Percentiles rank a stretch among this genome's conserved stretches.
phyloP scores from a whole-genome alignment of 371 early-diverging fungal species.

The Chytridium lagenaria region DNA sequence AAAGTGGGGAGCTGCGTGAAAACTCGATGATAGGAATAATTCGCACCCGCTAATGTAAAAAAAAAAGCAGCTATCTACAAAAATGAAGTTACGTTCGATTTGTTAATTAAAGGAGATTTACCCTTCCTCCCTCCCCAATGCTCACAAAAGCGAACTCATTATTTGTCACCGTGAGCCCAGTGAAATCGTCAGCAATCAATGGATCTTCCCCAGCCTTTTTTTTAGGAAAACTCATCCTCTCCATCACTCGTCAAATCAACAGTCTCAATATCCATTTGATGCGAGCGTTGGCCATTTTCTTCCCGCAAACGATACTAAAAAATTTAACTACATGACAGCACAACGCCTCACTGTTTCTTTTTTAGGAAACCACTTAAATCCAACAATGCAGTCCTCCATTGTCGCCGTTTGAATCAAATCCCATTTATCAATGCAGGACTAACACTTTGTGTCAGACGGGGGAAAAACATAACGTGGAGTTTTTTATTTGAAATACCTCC shows the following conservation, averaged over 20 bases:
- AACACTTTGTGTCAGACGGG: not conserved
- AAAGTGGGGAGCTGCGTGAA: conserved; percentile 1
- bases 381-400: conserved; percentile 4
- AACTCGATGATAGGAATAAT: not conserved
- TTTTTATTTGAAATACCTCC: not conserved
- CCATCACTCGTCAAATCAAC: conserved; percentile 16
- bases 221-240: conserved; percentile 1
- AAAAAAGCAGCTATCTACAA: conserved; percentile 13
- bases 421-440: conserved; percentile 13
- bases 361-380: conserved; percentile 6
- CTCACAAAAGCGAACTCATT: not conserved
- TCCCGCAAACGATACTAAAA: too few relatives aligned
- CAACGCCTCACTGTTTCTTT: too few relatives aligned
- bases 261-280: conserved; percentile 1
- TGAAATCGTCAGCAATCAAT: not conserved
- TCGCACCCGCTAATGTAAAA: not conserved
- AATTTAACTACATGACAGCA: too few relatives aligned
- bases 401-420: not conserved
- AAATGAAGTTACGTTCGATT: not conserved
- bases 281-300: too few relatives aligned
- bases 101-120: not conserved
- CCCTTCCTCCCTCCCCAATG: conserved; percentile 5
- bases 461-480: not conserved
- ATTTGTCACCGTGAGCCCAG: conserved; percentile 4
- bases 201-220: not conserved